Evolutionary conservation across 2,329 filamentous ascomycete species (phyloP).

Genomic region (Aureobasidium zeae): DNA sequence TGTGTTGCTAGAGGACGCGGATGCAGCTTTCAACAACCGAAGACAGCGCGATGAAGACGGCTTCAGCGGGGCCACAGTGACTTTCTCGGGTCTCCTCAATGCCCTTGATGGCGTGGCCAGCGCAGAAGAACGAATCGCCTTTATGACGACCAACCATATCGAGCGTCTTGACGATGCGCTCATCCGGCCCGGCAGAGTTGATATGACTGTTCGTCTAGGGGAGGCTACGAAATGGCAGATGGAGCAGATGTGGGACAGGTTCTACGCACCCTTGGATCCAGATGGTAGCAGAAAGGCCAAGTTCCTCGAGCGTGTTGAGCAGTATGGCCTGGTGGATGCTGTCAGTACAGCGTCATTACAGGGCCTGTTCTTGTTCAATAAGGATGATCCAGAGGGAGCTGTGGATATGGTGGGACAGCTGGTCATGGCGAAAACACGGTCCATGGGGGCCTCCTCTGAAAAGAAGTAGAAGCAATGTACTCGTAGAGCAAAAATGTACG

Average conservation of each 20-base stretch:
- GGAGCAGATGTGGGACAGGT: conserved; percentile 80
- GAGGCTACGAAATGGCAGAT: conserved; percentile 83
- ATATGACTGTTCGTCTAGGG: conserved; percentile 84
- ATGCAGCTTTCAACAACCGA: conserved; percentile 80
- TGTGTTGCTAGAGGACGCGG: conserved; percentile 78
- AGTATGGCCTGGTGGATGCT: conserved; percentile 60
- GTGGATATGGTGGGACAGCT: conserved; percentile 42
- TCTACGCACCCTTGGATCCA: conserved; percentile 74
- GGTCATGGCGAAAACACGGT: conserved; percentile 11
- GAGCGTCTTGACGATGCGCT: conserved; percentile 82
- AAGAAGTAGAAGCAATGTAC: conserved; percentile 7
- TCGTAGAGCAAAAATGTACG: too few species aligned
- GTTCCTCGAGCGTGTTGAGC: conserved; percentile 63
- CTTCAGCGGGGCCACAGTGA: conserved; percentile 79
- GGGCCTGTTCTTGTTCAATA: conserved; percentile 91
- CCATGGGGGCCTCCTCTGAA: conserved; percentile 10
- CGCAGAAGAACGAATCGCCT: conserved; percentile 85
- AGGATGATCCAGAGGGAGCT: conserved; percentile 78
- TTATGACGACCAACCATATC: conserved; percentile 90
- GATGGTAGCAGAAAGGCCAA: conserved; percentile 52
- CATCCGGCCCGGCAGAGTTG: conserved; percentile 82
- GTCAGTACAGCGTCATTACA: conserved; percentile 87
- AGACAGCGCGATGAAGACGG: conserved; percentile 69
- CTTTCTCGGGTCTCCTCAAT: conserved; percentile 77
- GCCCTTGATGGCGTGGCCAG: conserved; percentile 78